A percentile compares a stretch with the other conserved stretches of the same genome.
Conservation (phyloP, 1,284 basidiomycete genomes). For the Xerocomus cyaneibrunnescens region DNA sequence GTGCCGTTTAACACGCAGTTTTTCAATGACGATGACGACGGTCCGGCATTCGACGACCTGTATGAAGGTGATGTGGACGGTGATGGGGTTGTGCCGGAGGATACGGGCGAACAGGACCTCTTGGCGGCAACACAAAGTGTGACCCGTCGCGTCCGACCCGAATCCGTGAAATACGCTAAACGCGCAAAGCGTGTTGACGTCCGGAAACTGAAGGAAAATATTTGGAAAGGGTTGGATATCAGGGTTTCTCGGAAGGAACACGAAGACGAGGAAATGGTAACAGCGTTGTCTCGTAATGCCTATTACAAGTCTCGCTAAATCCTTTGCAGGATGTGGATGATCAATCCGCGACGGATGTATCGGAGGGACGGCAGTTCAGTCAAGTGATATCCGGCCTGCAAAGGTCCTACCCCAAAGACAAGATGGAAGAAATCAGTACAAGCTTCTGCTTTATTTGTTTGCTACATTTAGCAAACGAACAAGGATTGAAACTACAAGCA, state of each 20-base stretch:
- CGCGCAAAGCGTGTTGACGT: conserved; percentile 97
- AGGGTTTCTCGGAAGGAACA: conserved; percentile 48
- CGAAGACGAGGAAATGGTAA: conserved; percentile 54
- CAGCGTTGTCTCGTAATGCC: conserved; percentile 15
- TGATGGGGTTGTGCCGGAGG: conserved; percentile 44
- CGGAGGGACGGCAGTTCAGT: conserved; percentile 76
- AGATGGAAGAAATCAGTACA: conserved; percentile 98
- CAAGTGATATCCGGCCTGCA: conserved; percentile 83
- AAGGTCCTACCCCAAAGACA: conserved; percentile 83
- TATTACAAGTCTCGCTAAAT: conserved; percentile 6
- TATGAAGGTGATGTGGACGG: conserved; percentile 59
- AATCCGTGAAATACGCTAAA: conserved; percentile 94
- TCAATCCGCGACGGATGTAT: conserved; percentile 52
- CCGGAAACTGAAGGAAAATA: conserved; percentile 95
- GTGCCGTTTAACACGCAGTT: conserved; percentile 94
- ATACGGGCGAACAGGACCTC: conserved; percentile 82
- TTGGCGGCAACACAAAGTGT: conserved; percentile 80
- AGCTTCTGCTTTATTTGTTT: conserved; percentile 99
- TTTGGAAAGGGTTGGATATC: conserved; percentile 90
- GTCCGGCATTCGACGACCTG: conserved; percentile 72
- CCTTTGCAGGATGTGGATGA: conserved; percentile 53
- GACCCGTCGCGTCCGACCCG: conserved; percentile 78
- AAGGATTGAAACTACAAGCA: conserved; percentile 80
- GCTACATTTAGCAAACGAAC: conserved; percentile 93
- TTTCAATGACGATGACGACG: conserved; percentile 94